Percentiles rank a stretch among this genome's conserved stretches.
These are phyloP conservation scores for Rhizopus sp. DNA, from an alignment of 371 early-diverging fungal species.

Conservation along the genomic window DNA sequence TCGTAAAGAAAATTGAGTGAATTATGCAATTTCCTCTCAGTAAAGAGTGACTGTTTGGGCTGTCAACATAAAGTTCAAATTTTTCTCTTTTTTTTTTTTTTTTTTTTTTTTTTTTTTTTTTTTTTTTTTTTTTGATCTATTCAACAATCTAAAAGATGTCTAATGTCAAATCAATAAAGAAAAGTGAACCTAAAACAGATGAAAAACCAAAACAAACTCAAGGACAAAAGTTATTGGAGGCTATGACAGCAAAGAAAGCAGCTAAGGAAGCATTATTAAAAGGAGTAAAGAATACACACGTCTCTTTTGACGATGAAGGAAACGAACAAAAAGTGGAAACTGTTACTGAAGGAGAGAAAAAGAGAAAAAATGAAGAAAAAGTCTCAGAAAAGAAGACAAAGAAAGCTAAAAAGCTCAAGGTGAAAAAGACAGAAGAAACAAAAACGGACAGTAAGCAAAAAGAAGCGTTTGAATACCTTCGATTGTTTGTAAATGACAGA, in stretches of 20 bases:
- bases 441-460: conserved; percentile 26
- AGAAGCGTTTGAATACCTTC: conserved; percentile 37
- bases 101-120: no score
- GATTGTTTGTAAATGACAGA: conserved; percentile 30
- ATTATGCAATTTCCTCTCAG: no score
- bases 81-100: no score
- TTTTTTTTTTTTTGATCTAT: no score
- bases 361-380: conserved; percentile 20
- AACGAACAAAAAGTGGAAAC: conserved; percentile 21
- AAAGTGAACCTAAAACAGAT: no score
- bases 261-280: conserved; percentile 27
- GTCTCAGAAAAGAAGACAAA: conserved; percentile 17
- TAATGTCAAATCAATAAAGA: no score
- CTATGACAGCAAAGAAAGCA: conserved; percentile 36
- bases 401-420: conserved; percentile 19
- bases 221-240: conserved; percentile 31
- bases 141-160: no score
- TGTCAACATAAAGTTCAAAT: no score
- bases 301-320: conserved; percentile 34
- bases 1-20: no score
- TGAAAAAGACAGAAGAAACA: conserved; percentile 17
- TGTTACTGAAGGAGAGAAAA: no score
- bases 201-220: conserved; percentile 20
- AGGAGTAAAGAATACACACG: conserved; percentile 19
- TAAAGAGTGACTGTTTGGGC: no score